Base-by-base conservation (phyloP, 2,329 filamentous ascomycete genomes). In the Immersiporthe knoxdaviesiana region DNA sequence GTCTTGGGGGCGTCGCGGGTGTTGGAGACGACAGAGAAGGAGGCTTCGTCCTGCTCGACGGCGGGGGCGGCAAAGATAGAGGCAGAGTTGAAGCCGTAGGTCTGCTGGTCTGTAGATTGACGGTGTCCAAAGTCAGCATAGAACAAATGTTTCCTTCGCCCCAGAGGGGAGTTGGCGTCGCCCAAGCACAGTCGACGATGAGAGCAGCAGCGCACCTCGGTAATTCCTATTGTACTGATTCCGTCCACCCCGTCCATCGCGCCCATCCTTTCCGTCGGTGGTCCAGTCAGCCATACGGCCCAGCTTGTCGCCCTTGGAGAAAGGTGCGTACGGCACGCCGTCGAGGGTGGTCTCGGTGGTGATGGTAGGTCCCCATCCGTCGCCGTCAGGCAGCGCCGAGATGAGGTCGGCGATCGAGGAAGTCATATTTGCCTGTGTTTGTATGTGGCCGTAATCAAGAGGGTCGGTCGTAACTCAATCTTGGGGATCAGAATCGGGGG, bases 281-380 rank as follows among this genome's bases (percentile, higher is more conserved):
- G 94, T 97, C 96, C 96, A 99, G 85, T 99, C 96, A 71, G 96
- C 96, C 94, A 99, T 98, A 80, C 96, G 94, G 78, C 96, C 96
- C 71, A 99, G 87, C 87, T 97, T 98, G 85, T 99, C 96, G 79
- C 93, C 94, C 84, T 99, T 99, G 74, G 94, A 97, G 86, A 96
- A 99, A 71, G 96, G 96, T 76, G 96, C 96, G 81, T 97, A 99
- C 52, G 96, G 96, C 63, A 98, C 93, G 79, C 96, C 96, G 79
- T 97, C 91, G 77, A 98, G 88, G 72, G 92, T 97, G 73, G 93
- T 97, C 80, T 97, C 93, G 76, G 84, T 89, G 71, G 94, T 91
- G 74, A 91, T 88, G 71, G 92, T 81, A 66, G 95, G 95, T 71
- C 96, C 96, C 96, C 96, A 99, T 81, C 90, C 88, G 76, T 93